Conservation (phyloP, 108 stramenopile species). For the Skeletonema potamos region DNA sequence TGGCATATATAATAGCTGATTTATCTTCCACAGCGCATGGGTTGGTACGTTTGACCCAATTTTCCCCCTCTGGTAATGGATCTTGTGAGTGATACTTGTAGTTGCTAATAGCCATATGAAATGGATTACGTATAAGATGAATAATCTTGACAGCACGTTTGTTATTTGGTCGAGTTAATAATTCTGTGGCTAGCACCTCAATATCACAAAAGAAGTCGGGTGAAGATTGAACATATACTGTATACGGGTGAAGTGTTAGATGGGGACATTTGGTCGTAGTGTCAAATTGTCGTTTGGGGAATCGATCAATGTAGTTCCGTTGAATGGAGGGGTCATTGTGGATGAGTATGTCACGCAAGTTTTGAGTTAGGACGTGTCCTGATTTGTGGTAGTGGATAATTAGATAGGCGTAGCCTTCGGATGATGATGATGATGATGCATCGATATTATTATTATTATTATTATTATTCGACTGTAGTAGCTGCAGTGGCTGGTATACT, state of each 20-base stretch:
- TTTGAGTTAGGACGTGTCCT: not conserved
- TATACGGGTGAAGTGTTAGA: not conserved
- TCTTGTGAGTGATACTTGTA: not conserved
- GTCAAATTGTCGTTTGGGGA: not conserved
- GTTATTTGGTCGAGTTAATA: not conserved
- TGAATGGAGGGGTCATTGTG: not conserved
- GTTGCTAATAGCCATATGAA: not conserved
- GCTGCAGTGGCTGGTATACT: not conserved
- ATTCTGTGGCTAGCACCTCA: not conserved
- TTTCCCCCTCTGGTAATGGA: not conserved
- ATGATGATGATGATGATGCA: not conserved
- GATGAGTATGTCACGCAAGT: not conserved
- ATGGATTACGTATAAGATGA: not conserved
- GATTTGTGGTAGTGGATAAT: slow-evolving; percentile 4
- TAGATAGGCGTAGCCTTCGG: not conserved
- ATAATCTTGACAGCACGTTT: not conserved
- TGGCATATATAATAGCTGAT: not conserved
- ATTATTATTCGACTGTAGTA: not conserved
- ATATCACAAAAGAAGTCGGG: not conserved
- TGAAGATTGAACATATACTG: not conserved
- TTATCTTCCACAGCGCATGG: not conserved
- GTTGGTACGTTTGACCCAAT: not conserved
- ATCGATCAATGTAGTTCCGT: not conserved
- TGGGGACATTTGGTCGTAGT: not conserved
- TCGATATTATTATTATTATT: not conserved